A percentile compares a stretch with the other conserved stretches of the same genome.
These are phyloP conservation scores for Nitzschia inconspicua DNA, from an alignment of 108 stramenopile species.

Conservation along the genomic window DNA sequence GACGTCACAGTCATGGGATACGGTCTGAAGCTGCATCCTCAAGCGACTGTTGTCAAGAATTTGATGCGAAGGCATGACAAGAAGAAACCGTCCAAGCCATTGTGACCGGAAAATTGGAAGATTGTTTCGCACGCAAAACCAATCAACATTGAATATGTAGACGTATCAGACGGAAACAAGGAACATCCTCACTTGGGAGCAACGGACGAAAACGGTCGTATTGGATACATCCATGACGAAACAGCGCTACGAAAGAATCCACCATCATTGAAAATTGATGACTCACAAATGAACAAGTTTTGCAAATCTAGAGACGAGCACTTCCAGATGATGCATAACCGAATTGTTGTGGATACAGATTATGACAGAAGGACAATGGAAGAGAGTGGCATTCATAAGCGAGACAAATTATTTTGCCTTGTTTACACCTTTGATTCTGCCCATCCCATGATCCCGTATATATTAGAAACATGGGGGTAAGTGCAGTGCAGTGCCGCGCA, in stretches of 20 bases:
- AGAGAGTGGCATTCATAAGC: slow-evolving; percentile 44
- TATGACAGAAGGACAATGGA: slow-evolving; percentile 49
- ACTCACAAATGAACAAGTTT: slow-evolving; percentile 29
- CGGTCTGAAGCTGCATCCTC: slow-evolving; percentile 72
- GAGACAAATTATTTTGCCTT: slow-evolving; percentile 83
- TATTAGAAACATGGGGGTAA: slow-evolving; percentile 78
- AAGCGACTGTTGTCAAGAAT: slow-evolving; percentile 50
- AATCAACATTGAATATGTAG: slow-evolving; percentile 60
- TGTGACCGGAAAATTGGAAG: slow-evolving; percentile 45
- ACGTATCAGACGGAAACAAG: slow-evolving; percentile 53
- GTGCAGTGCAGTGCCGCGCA: slow-evolving; percentile 12
- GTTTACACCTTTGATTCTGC: slow-evolving; percentile 76
- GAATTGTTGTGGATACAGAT: slow-evolving; percentile 70
- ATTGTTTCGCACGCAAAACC: slow-evolving; percentile 63
- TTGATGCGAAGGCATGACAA: slow-evolving; percentile 24
- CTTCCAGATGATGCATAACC: slow-evolving; percentile 67
- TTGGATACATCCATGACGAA: slow-evolving; percentile 84
- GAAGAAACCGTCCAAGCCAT: slow-evolving; percentile 59
- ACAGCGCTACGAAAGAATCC: slow-evolving; percentile 65
- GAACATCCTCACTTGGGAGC: slow-evolving; percentile 83
- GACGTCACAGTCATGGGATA: slow-evolving; percentile 79
- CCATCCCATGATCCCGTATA: slow-evolving; percentile 63
- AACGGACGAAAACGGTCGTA: slow-evolving; percentile 64
- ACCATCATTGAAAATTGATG: slow-evolving; percentile 51
- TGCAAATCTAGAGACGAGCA: slow-evolving; percentile 55